phyloP scores from a whole-genome alignment of 2,329 filamentous ascomycete genomes.

The Colletotrichum tamarilloi region DNA sequence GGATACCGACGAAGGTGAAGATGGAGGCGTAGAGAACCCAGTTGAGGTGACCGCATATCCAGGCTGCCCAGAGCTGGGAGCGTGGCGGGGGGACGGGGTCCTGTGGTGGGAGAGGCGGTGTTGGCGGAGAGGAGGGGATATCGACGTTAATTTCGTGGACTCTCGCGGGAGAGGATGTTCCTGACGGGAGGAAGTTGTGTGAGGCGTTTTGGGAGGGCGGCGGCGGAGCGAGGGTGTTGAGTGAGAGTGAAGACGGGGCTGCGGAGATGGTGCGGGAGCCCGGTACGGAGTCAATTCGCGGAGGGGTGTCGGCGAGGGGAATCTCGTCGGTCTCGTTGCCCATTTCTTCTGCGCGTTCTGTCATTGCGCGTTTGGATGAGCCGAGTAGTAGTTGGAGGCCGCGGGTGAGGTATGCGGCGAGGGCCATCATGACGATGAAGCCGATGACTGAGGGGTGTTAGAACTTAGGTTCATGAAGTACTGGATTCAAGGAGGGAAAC shows the following conservation, averaged over 20 bases:
- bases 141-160: neutral
- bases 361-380: constrained; percentile 62
- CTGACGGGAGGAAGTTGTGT: constrained; percentile 41
- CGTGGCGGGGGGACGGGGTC: constrained; percentile 55
- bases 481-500: constrained; percentile 33
- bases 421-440: constrained; percentile 62
- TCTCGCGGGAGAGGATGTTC: neutral
- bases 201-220: constrained; percentile 32
- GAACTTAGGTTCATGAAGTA: neutral
- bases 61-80: constrained; percentile 61
- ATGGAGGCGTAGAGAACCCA: constrained; percentile 54
- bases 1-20: constrained; percentile 63
- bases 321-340: constrained; percentile 57
- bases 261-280: constrained; percentile 37
- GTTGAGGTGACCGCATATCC: constrained; percentile 59
- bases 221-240: constrained; percentile 35
- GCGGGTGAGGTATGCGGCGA: constrained; percentile 66
- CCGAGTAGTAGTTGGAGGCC: constrained; percentile 62
- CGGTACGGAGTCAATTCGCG: constrained; percentile 34
- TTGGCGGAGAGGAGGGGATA: neutral
- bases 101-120: constrained; percentile 47
- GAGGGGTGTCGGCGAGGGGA: constrained; percentile 49
- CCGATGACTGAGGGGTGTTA: constrained; percentile 58
- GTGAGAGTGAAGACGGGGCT: constrained; percentile 36
- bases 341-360: constrained; percentile 64